phyloP scores from a whole-genome alignment of 2,329 filamentous ascomycete species.

The Colletotrichum salicis region DNA sequence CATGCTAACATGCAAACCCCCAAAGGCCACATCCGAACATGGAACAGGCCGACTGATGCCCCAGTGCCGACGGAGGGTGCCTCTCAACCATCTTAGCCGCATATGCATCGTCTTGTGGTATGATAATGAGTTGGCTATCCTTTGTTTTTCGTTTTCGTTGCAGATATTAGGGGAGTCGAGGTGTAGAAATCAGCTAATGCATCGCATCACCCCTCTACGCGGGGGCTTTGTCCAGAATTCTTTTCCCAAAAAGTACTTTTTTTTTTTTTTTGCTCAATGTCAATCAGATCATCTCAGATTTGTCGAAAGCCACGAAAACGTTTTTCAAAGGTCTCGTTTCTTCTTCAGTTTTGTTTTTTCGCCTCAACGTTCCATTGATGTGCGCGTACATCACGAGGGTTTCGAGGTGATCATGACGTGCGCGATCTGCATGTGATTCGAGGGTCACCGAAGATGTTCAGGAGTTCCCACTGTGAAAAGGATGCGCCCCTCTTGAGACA shows the following conservation, averaged over 20 bases:
- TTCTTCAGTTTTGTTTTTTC: background rate
- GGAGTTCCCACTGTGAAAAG: constrained; percentile 1
- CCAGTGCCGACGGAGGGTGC: constrained; percentile 33
- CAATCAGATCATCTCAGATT: background rate
- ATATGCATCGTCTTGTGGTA: background rate
- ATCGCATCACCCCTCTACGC: background rate
- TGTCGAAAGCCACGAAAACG: background rate
- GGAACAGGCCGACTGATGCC: constrained; percentile 68
- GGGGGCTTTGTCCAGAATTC: background rate
- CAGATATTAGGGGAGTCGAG: constrained; percentile 2
- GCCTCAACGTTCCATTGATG: background rate
- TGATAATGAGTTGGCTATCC: background rate
- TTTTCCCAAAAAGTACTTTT: background rate
- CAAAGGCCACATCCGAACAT: constrained; percentile 76
- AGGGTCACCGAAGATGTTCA: constrained; percentile 14
- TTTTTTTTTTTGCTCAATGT: background rate
- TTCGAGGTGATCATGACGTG: constrained; percentile 27
- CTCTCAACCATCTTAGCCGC: constrained; percentile 16
- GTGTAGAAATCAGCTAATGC: constrained; percentile 8
- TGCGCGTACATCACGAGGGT: constrained; percentile 7
- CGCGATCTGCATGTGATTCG: constrained; percentile 26
- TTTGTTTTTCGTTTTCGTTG: constrained; percentile 14
- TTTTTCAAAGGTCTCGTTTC: background rate
- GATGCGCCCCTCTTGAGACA: constrained; percentile 9
- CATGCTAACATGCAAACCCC: background rate